These are phyloP conservation scores for Pyrenophora seminiperda DNA, from an alignment of 2,329 filamentous ascomycete genomes.

Conservation along the genomic window DNA sequence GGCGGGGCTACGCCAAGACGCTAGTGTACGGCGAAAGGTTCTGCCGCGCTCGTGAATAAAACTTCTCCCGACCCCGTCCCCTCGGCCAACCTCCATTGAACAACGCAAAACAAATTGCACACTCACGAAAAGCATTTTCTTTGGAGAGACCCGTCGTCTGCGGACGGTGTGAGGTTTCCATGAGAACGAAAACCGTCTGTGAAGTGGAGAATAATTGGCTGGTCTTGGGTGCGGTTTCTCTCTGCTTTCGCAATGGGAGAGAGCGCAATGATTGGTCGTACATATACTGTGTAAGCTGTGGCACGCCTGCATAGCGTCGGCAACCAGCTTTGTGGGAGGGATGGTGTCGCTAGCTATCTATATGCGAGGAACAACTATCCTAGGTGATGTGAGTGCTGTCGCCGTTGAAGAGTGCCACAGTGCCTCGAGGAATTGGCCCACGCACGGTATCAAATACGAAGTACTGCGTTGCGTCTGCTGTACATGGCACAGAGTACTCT, in stretches of 20 bases:
- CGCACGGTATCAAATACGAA: no score
- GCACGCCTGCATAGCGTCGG: no score
- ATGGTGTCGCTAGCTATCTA: not conserved
- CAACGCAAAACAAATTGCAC: slow-evolving; percentile 62
- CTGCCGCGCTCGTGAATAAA: slow-evolving; percentile 31
- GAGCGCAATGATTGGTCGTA: slow-evolving; percentile 66
- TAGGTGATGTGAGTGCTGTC: no score
- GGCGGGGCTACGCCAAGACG: slow-evolving; percentile 30
- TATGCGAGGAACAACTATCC: no score
- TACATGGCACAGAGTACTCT: no score
- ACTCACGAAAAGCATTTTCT: slow-evolving; percentile 65
- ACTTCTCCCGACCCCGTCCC: slow-evolving; percentile 28
- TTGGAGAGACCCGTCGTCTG: slow-evolving; percentile 52
- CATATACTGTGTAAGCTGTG: slow-evolving; percentile 38
- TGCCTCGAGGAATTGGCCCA: no score
- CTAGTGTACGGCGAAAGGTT: slow-evolving; percentile 23
- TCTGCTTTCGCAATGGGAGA: slow-evolving; percentile 55
- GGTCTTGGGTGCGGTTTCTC: slow-evolving; percentile 65
- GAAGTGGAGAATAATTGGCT: slow-evolving; percentile 58
- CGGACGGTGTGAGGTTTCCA: slow-evolving; percentile 52
- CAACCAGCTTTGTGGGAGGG: not conserved
- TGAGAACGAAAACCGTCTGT: slow-evolving; percentile 65
- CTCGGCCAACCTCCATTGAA: slow-evolving; percentile 55
- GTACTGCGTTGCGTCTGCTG: no score
- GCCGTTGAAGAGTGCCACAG: no score